Evolutionary conservation across 108 stramenopile species (phyloP), one percentile per base, ranked within the genome.

Genomic region (Nitzschia sp.): DNA sequence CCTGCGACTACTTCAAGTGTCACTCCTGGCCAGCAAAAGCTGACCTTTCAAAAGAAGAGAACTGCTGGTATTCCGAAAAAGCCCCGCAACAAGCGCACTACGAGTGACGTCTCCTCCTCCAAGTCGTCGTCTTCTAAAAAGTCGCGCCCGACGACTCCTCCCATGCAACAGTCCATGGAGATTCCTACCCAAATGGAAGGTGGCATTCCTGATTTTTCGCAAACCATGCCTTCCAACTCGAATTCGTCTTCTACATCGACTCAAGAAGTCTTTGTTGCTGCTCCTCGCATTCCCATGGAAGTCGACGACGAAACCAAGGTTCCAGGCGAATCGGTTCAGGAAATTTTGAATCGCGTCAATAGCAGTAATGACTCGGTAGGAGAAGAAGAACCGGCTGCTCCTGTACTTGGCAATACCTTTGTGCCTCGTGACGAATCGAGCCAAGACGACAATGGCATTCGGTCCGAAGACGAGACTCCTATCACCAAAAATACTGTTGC

Each of bases 261-360:
- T 49, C 33, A 60, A 32, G 59, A 63, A n/a, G 59, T 1, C 42
- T 25, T 0, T 28, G n/a, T 15, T 62, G 19, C 29, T 36, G 21
- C 0, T 32, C 46, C 24, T 2, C 13, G 3, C 3, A 59, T n/a
- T 19, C n/a, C 27, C 11, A 0, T 3, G 2, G 33, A 58, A 26
- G 3, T 23, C 15, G 1, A 27, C 21, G 29, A 62, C 24, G 46
- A 59, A 46, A 32, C 27, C 33, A 24, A 27, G 1, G 29, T 36
- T 11, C 5, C 13, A 18, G 57, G 8, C 3, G 27, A 47, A 27
- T 58, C 68, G 15, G 68, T 76, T 27, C 68, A 57, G 66, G 69
- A 77, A 31, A 70, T 77, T 59, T 38, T 71, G 62, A 48, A 66
- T 33, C 57, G 64, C n/a, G 69, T 65, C 26, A 62, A 58, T 32